Percentiles rank a stretch among this genome's conserved stretches.
phyloP scores from a whole-genome alignment of 2,329 filamentous ascomycete species.

The Tolypocladium endophyticum region DNA sequence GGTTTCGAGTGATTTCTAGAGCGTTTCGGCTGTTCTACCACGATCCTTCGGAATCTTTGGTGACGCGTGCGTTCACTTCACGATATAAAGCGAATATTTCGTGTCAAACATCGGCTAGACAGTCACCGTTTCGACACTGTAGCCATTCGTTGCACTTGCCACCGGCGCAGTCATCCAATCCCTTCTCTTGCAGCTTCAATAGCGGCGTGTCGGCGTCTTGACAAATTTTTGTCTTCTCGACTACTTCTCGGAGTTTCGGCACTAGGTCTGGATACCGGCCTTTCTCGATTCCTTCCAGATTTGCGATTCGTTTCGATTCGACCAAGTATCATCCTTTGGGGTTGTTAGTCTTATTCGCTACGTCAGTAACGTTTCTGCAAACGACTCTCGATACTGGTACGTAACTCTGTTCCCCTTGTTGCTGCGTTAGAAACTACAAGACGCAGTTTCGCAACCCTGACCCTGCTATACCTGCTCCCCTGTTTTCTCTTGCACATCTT shows the following conservation, averaged over 20 bases:
- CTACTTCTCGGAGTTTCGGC: conserved; percentile 25
- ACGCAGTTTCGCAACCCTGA: neutral
- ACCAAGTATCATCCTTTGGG: conserved; percentile 16
- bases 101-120: conserved; percentile 15
- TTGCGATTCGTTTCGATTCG: conserved; percentile 10
- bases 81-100: conserved; percentile 13
- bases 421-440: neutral
- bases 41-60: conserved; percentile 28
- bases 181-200: conserved; percentile 20
- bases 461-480: neutral
- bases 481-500: too few species aligned
- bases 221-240: conserved; percentile 24
- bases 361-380: neutral
- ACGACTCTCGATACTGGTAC: neutral
- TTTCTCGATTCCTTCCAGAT: conserved; percentile 22
- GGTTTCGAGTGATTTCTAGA: conserved; percentile 30
- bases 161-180: conserved; percentile 13
- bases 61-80: conserved; percentile 22
- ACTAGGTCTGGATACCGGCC: conserved; percentile 24
- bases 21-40: conserved; percentile 27
- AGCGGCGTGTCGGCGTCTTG: conserved; percentile 30
- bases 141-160: conserved; percentile 6
- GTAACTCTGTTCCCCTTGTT: neutral
- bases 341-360: neutral
- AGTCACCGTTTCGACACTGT: conserved; percentile 8